Base-by-base conservation (phyloP, 2,329 filamentous ascomycete genomes). In the Aspergillus persii region DNA sequence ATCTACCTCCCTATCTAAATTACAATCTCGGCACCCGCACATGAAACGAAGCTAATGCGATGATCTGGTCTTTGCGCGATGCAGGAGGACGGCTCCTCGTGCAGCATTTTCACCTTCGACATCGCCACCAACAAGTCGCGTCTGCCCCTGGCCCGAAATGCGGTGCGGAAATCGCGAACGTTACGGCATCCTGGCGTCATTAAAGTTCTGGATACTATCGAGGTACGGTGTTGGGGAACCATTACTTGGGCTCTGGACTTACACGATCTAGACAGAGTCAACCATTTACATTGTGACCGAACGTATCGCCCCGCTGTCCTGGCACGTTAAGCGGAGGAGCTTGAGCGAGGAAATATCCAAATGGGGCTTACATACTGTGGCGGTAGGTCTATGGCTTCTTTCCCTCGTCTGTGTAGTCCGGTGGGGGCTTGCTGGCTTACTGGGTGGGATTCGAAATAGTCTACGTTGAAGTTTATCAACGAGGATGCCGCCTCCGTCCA, bases 211-310 rank as follows among this genome's bases (percentile, higher is more conserved):
- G 95, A 99, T 71, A 96, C 94, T 8, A 89, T 96, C 67, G 95
- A 99, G 85, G 91, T 94, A 82, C 67, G 73, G 65, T 59, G 59
- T 57, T 52, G 48, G 31, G 11, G 11, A 6, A 26, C 9, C 9
- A 9, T 12, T n/a, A n/a, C 30, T 26, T 2, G 11, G 15, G 11
- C 26, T 8, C 26, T 12, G 26, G 8, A 50, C 63, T 69, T 54
- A 73, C 54, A 3, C 2, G 4, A n/a, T 56, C 62, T 69, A 95
- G 90, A 96, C 93, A 70, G 95, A 99, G 65, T 86, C 90, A 29
- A 94, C 95, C 72, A 95, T 99, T 63, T 97, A 98, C 74, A 92
- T 99, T 73, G 92, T 95, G 58, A 98, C 93, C 27, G 95, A 99
- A 79, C 86, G 93, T 64, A 81, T 99, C 8, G 87, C 88, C 11